phyloP scores from a whole-genome alignment of 257 asterid species.

The Hygrophila difformis region DNA sequence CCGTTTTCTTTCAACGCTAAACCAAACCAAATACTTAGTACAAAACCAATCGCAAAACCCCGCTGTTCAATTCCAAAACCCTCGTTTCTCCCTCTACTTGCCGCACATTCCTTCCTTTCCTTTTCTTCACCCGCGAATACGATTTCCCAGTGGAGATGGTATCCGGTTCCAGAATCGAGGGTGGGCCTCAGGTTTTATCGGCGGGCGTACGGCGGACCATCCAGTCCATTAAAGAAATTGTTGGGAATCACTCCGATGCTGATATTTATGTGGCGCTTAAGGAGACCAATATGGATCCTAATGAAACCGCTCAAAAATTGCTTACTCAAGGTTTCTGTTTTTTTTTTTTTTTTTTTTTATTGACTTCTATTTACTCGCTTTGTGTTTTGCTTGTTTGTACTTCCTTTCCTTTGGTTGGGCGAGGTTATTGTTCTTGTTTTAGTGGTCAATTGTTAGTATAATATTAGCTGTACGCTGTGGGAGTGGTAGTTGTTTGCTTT shows the following conservation, averaged over 20 bases:
- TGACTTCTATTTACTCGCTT: background rate
- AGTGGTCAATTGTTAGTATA: too few relatives aligned
- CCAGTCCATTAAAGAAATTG: conserved; percentile 75
- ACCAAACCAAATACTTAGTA: too few relatives aligned
- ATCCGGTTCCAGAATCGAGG: conserved; percentile 49
- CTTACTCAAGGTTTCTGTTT: conserved; percentile 62
- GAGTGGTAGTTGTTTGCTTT: too few relatives aligned
- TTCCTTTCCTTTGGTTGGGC: background rate
- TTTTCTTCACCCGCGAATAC: too few relatives aligned
- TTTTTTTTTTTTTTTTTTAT: background rate
- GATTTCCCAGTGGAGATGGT: conserved; percentile 41
- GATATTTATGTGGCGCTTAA: conserved; percentile 76
- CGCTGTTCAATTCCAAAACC: too few relatives aligned
- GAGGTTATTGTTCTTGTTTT: too few relatives aligned
- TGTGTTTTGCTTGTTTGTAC: background rate
- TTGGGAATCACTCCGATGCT: conserved; percentile 79
- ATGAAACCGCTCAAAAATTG: conserved; percentile 85
- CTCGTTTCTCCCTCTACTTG: too few relatives aligned
- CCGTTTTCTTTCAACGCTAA: too few relatives aligned
- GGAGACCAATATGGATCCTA: conserved; percentile 92
- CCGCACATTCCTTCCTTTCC: too few relatives aligned
- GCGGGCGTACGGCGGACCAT: conserved; percentile 76
- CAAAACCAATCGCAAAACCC: too few relatives aligned
- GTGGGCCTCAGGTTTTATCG: conserved; percentile 57
- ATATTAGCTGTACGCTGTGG: too few relatives aligned